A percentile compares a stretch with the other conserved stretches of the same genome.
phyloP scores from a whole-genome alignment of 2,329 filamentous ascomycete genomes.

The Corynespora cassiicola region DNA sequence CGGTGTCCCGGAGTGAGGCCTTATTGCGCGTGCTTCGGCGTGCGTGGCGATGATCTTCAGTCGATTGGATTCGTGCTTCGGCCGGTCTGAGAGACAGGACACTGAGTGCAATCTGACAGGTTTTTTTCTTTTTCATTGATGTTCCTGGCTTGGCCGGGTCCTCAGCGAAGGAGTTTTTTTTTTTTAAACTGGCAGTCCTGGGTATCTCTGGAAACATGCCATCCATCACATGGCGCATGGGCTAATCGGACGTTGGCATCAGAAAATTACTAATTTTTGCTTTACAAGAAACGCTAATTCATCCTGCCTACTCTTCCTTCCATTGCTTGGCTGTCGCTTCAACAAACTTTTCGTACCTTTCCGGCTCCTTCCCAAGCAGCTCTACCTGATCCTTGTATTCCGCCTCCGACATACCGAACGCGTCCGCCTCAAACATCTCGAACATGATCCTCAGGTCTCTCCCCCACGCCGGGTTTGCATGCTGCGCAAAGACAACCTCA shows the following conservation, averaged over 20 bases:
- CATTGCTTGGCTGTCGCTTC: slow-evolving; percentile 2
- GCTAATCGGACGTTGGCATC: too few relatives aligned
- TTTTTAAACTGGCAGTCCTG: too few relatives aligned
- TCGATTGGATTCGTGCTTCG: slow-evolving; percentile 75
- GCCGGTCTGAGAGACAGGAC: slow-evolving; percentile 80
- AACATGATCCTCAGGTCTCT: slow-evolving; percentile 2
- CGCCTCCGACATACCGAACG: slow-evolving; percentile 2
- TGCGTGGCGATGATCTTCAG: slow-evolving; percentile 95
- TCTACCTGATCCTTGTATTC: slow-evolving; percentile 4
- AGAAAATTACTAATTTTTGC: too few relatives aligned
- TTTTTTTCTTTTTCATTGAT: slow-evolving; percentile 45
- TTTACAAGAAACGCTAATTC: too few relatives aligned
- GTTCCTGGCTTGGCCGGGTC: slow-evolving; percentile 36
- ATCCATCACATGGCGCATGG: too few relatives aligned
- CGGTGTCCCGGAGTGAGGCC: slow-evolving; percentile 87
- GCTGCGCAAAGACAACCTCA: too few relatives aligned
- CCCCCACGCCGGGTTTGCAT: slow-evolving; percentile 3
- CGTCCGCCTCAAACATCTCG: slow-evolving; percentile 3
- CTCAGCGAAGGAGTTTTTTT: slow-evolving; percentile 36
- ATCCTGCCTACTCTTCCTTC: too few relatives aligned
- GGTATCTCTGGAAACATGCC: too few relatives aligned
- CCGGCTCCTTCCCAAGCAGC: slow-evolving; percentile 7
- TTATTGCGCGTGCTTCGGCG: slow-evolving; percentile 73
- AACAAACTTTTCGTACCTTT: slow-evolving; percentile 8
- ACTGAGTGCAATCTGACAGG: slow-evolving; percentile 87